Conservation (phyloP, 352 stramenopile genomes). For the Phytophthora kernoviae region DNA sequence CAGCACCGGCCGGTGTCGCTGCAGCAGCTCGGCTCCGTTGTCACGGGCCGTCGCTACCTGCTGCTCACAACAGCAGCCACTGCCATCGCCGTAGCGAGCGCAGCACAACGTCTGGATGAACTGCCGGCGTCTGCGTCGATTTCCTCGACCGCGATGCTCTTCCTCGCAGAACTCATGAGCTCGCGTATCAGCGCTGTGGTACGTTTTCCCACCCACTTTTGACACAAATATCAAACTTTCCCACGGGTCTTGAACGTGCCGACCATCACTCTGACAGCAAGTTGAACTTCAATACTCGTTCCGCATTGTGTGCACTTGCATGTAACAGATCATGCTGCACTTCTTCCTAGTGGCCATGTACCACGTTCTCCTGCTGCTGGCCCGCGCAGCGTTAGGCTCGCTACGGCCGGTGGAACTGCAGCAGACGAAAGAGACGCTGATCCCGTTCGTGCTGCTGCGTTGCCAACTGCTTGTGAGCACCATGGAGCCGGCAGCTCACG, state of each 20-base stretch:
- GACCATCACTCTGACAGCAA: conserved; percentile 23
- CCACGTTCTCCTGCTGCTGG: conserved; percentile 60
- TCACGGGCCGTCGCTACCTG: conserved; percentile 64
- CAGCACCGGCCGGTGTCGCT: conserved; percentile 7
- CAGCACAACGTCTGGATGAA: conserved; percentile 43
- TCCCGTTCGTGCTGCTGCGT: conserved; percentile 78
- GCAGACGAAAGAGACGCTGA: conserved; percentile 82
- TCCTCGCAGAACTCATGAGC: conserved; percentile 50
- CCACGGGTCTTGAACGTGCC: no score
- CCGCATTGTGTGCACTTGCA: conserved; percentile 4
- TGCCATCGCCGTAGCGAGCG: conserved; percentile 49
- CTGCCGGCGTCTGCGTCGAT: conserved; percentile 22
- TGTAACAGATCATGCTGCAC: conserved; percentile 65
- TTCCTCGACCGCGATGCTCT: conserved; percentile 18
- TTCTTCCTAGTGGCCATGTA: conserved; percentile 77
- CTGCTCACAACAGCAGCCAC: conserved; percentile 67
- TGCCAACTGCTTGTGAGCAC: conserved; percentile 76
- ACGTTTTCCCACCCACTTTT: conserved; percentile 17
- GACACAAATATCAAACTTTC: background rate
- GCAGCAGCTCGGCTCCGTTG: conserved; percentile 44
- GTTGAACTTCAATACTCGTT: conserved; percentile 8
- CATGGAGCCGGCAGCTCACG: conserved; percentile 42
- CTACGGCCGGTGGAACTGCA: conserved; percentile 65
- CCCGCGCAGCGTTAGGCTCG: conserved; percentile 45
- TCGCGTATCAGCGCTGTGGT: conserved; percentile 67